These are phyloP conservation scores for Aspergillus cristatus DNA, from an alignment of 495 filamentous ascomycete species.

Conservation along the genomic window DNA sequence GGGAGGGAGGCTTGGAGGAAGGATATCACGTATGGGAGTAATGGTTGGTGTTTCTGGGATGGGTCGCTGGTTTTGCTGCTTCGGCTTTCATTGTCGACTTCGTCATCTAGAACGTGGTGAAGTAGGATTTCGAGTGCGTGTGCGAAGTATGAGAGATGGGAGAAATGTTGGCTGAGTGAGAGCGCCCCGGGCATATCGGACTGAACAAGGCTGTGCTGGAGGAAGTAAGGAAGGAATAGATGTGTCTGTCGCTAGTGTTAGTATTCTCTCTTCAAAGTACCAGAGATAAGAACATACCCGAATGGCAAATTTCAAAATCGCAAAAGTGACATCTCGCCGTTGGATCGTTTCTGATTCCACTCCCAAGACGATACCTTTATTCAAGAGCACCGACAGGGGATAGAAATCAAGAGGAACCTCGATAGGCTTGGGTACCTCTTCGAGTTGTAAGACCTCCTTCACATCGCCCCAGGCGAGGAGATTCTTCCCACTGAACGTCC, in stretches of 20 bases:
- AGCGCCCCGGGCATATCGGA: slow-evolving; percentile 67
- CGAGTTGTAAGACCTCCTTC: slow-evolving; percentile 65
- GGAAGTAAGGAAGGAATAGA: slow-evolving; percentile 80
- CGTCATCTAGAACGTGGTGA: slow-evolving; percentile 88
- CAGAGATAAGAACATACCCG: slow-evolving; percentile 47
- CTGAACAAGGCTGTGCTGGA: slow-evolving; percentile 64
- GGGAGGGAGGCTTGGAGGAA: slow-evolving; percentile 80
- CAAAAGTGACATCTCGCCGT: slow-evolving; percentile 79
- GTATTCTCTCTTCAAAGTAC: neutral
- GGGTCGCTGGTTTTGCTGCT: slow-evolving; percentile 38
- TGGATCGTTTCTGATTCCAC: slow-evolving; percentile 89
- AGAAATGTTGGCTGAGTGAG: slow-evolving; percentile 70
- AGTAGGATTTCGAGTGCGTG: slow-evolving; percentile 89
- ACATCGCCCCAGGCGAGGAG: slow-evolving; percentile 82
- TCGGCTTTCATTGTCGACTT: slow-evolving; percentile 68
- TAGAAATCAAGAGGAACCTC: slow-evolving; percentile 75
- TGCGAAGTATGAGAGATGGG: slow-evolving; percentile 77
- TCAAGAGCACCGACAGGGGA: slow-evolving; percentile 74
- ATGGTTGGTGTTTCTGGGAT: slow-evolving; percentile 40
- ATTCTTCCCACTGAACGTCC: slow-evolving; percentile 83
- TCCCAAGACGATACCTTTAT: slow-evolving; percentile 80
- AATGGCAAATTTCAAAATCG: slow-evolving; percentile 74
- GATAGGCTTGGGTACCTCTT: slow-evolving; percentile 35
- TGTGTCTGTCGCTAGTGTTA: slow-evolving; percentile 51
- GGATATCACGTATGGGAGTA: slow-evolving; percentile 78